Base-by-base conservation (phyloP, 208 protist genomes). In the Tritrichomonas foetus region DNA sequence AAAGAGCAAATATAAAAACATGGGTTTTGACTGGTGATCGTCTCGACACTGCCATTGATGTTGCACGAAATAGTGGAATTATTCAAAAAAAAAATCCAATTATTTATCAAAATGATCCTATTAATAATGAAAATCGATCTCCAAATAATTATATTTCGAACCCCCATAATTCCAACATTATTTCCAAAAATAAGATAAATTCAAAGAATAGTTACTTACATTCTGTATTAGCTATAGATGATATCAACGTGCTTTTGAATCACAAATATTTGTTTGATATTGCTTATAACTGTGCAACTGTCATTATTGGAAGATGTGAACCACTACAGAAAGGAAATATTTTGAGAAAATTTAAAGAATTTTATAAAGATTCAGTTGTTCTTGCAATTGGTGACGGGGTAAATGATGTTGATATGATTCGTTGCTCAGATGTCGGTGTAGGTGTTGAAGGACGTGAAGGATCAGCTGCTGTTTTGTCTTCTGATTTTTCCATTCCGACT, bases 1-100 rank as follows among this genome's bases (percentile, higher is more conserved):
- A 66, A 14, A 2, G 72, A 55, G 97, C 97, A 3, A 95, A 94
- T 22, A 97, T 99, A 66, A 96, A 98, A n/a, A 94, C 99, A 33
- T 99, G 98, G 98, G 97, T 99, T 95, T 93, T 99, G 49, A 99
- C 98, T 33, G 98, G 98, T 41, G 98, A 99, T 96, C 99, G 99
- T 95, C 94, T 97, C 66, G 97, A 99, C 94, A 99, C 98, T 25
- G 98, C 95, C 11, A 96, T 97, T 50, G 97, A 97, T 89, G 97
- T 98, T 95, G 97, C 95, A 16, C 74, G 41, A 50, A 82, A 30
- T 30, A 50, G 74, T 82, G 74, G 74, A n/a, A 11, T 82, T 30
- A 14, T 14, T 13, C 14, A 44, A 14, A 44, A 44, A 82, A 50
- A 3, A 8, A 30, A 82, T 22, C 30, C 33, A 30, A 82, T 82